phyloP scores from a whole-genome alignment of 768 basidiomycete genomes.

The Leccinum ochraceum region DNA sequence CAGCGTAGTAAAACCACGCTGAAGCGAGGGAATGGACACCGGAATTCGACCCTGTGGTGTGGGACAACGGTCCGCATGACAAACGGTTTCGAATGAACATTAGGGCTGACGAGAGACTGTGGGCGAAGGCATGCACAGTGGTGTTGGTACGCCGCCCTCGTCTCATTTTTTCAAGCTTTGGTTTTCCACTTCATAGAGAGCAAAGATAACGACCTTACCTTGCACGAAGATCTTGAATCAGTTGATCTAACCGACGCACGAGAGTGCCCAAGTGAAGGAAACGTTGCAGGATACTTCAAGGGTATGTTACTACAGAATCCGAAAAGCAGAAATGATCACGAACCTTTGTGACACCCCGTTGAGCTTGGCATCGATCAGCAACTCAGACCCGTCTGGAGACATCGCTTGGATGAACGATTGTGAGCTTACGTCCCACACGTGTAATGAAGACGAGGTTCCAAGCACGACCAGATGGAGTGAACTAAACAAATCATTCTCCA shows the following conservation, averaged over 20 bases:
- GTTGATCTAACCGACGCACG: conserved; percentile 62
- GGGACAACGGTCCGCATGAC: conserved; percentile 40
- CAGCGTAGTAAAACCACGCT: conserved; percentile 52
- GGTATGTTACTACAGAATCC: conserved; percentile 2
- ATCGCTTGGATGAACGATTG: conserved; percentile 59
- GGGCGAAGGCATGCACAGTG: conserved; percentile 65
- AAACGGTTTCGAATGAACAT: conserved; percentile 50
- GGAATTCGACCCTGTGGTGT: conserved; percentile 17
- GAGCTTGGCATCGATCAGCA: conserved; percentile 60
- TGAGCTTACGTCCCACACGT: conserved; percentile 56
- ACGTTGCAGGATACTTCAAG: conserved; percentile 52
- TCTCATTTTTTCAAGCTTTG: conserved; percentile 30
- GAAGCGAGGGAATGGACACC: conserved; percentile 36
- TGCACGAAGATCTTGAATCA: conserved; percentile 46
- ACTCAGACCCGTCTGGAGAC: conserved; percentile 32
- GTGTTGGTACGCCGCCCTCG: conserved; percentile 45
- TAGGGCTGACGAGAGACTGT: conserved; percentile 59
- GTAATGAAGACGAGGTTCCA: conserved; percentile 67
- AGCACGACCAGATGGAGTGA: conserved; percentile 58
- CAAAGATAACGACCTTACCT: conserved; percentile 41
- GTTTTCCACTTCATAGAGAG: conserved; percentile 6
- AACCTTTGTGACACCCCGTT: conserved; percentile 60
- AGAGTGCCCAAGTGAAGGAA: conserved; percentile 71
- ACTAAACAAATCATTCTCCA: conserved; percentile 47
- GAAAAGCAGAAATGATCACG: conserved; percentile 8